Evolutionary conservation across 129 eudicot genomes (phyloP), one percentile per base, ranked within the genome.

Genomic region (Scalesia atractyloides): DNA sequence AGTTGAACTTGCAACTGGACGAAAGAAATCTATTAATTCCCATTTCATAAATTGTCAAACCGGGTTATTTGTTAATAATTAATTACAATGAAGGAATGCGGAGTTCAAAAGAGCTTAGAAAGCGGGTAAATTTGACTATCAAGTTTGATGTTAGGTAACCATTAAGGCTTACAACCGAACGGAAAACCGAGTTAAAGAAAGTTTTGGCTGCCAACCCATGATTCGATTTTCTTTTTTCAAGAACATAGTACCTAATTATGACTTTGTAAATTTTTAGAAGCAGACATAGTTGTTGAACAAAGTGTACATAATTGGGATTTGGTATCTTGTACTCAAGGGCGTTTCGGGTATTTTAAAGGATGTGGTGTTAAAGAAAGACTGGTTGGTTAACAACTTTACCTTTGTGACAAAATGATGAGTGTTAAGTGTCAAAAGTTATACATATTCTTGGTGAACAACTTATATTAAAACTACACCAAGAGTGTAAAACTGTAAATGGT

Each of bases 61-160:
- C 34, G 34, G 34, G 34, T 30, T 30, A 73, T 59, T 84, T 79
- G 72, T 5, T 82, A 41, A 48, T 69, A 18, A 62, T 87, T 62
- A n/a, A n/a, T n/a, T n/a, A n/a, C 83, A 82, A 39, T 39, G 44
- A 39, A 39, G 44, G 9, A 39, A 36, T 7, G 87, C 86, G 82
- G n/a, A 73, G 79, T 54, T 82, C 83, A 3, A 82, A 87, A 52
- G 87, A 84, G 50, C 89, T 85, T 48, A 46, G 75, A 58, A 87
- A 64, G 70, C 84, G 79, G 66, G 89, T 85, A 12, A 79, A 75
- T 70, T 50, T 10, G 85, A 82, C n/a, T n/a, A n/a, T n/a, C n/a
- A n/a, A n/a, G n/a, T n/a, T 50, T 10, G 85, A 82, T 76, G 93
- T 87, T 14, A 70, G 51, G 79, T 84, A 87, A 57, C 93, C 89